phyloP scores from a whole-genome alignment of 306 rosid species.

The Psophocarpus tetragonolobus region DNA sequence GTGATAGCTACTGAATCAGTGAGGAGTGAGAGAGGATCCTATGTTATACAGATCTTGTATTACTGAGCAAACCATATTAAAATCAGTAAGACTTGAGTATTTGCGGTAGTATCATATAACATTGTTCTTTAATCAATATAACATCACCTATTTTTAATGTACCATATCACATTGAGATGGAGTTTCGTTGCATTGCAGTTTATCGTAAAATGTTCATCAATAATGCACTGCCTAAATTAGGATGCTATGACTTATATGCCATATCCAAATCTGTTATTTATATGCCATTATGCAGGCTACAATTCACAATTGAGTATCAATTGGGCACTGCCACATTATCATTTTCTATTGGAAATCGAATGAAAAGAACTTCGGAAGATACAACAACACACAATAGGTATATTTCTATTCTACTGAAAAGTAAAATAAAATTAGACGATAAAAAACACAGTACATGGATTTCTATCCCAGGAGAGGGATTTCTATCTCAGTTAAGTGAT shows the following conservation, averaged over 20 bases:
- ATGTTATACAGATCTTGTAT: neutral
- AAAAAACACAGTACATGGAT: neutral
- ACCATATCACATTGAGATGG: neutral
- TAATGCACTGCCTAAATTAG: neutral
- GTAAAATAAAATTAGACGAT: neutral
- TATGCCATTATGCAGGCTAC: neutral
- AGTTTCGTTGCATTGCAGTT: neutral
- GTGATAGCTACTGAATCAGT: neutral
- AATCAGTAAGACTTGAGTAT: neutral
- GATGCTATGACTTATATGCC: neutral
- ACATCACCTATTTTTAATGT: neutral
- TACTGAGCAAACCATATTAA: neutral
- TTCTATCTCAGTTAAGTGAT: neutral
- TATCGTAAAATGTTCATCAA: neutral
- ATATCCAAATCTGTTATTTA: neutral
- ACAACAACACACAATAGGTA: neutral
- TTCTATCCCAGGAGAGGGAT: neutral
- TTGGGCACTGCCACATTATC: neutral
- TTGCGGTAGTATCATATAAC: neutral
- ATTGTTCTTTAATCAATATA: no score
- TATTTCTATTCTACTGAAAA: neutral
- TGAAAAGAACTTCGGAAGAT: neutral
- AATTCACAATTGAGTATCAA: neutral
- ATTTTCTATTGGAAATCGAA: neutral
- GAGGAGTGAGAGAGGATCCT: neutral